phyloP scores from a whole-genome alignment of 2,329 filamentous ascomycete genomes.

The Fusarium sp. region DNA sequence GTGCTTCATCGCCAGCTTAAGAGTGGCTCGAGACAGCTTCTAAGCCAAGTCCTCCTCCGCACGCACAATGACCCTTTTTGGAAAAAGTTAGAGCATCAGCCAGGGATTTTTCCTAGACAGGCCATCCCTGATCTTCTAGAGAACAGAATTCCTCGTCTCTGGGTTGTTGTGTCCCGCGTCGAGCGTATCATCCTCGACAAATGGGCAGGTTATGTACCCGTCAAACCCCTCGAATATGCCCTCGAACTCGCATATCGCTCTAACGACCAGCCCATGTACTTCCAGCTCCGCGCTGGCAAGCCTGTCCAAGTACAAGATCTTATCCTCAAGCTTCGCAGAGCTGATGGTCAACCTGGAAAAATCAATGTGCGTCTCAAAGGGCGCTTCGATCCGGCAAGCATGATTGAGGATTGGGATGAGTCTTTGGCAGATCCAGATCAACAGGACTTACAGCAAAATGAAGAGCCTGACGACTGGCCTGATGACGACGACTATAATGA shows the following conservation, averaged over 20 bases:
- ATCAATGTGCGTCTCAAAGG: constrained; percentile 42
- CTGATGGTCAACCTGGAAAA: constrained; percentile 34
- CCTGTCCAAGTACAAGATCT: constrained; percentile 27
- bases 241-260: constrained; percentile 46
- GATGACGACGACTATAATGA: neutral
- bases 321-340: constrained; percentile 38
- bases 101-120: constrained; percentile 47
- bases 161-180: constrained; percentile 44
- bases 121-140: constrained; percentile 40
- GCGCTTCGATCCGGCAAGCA: constrained; percentile 37
- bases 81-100: constrained; percentile 35
- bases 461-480: constrained; percentile 12
- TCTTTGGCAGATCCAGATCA: neutral
- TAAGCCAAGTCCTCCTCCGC: constrained; percentile 47
- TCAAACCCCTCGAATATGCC: constrained; percentile 44
- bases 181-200: constrained; percentile 50
- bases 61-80: constrained; percentile 46
- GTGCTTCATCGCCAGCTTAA: constrained; percentile 50
- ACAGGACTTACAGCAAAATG: neutral
- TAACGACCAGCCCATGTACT: constrained; percentile 46
- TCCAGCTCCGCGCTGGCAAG: constrained; percentile 32
- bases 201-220: constrained; percentile 48
- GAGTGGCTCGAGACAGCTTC: constrained; percentile 37
- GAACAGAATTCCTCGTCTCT: constrained; percentile 34
- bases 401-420: constrained; percentile 38